Evolutionary conservation across 805 yeast species (phyloP).

Genomic region (Zygosaccharomyces lentus): DNA sequence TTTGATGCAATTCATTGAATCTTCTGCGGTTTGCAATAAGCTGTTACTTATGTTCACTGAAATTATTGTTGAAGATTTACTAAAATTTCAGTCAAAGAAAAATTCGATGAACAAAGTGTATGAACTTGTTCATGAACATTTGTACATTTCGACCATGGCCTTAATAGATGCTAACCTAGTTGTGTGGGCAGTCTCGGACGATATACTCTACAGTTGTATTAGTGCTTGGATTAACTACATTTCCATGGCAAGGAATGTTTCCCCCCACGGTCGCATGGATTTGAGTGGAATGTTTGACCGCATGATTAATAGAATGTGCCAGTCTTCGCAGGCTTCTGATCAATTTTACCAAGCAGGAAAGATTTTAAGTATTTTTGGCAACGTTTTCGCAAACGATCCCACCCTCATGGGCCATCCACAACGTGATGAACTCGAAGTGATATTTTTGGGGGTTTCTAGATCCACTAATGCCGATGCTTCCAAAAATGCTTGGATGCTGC

Average conservation of each 20-base stretch:
- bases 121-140: constrained; percentile 31
- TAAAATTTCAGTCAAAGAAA: constrained; percentile 29
- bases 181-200: constrained; percentile 2
- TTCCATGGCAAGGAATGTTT: constrained; percentile 28
- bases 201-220: constrained; percentile 24
- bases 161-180: constrained; percentile 28
- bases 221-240: constrained; percentile 33
- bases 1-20: constrained; percentile 22
- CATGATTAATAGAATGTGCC: constrained; percentile 30
- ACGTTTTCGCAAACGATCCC: constrained; percentile 31
- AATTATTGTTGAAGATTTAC: constrained; percentile 35
- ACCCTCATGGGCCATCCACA: constrained; percentile 29
- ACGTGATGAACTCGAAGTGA: constrained; percentile 29
- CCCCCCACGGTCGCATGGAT: constrained; percentile 29
- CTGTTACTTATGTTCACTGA: constrained; percentile 29
- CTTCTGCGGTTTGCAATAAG: constrained; percentile 23
- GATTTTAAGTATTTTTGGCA: constrained; percentile 27
- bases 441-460: constrained; percentile 32
- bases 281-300: constrained; percentile 29
- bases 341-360: constrained; percentile 27
- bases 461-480: constrained; percentile 19
- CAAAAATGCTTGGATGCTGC: constrained; percentile 32
- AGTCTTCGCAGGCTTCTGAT: constrained; percentile 23
- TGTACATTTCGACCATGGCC: constrained; percentile 34
- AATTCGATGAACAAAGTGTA: constrained; percentile 28